Percentiles rank a stretch among this genome's conserved stretches.
phyloP scores from a whole-genome alignment of 495 filamentous ascomycete genomes.

The Podospora comata region DNA sequence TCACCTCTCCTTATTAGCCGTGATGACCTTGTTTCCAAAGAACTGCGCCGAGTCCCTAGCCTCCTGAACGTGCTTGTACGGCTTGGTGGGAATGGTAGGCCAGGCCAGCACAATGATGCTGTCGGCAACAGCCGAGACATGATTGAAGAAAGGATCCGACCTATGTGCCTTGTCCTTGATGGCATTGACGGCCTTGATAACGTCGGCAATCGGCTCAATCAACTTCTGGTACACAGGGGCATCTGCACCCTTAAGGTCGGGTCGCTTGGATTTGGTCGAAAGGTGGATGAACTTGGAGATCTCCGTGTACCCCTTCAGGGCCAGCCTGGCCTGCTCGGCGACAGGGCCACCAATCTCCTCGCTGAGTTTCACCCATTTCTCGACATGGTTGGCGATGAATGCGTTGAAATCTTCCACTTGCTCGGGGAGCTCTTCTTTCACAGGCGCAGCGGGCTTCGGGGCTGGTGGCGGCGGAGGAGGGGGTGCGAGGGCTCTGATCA shows the following conservation, averaged over 20 bases:
- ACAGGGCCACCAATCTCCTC: slow-evolving; percentile 72
- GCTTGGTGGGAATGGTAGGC: slow-evolving; percentile 76
- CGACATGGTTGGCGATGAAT: slow-evolving; percentile 71
- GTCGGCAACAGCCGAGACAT: slow-evolving; percentile 82
- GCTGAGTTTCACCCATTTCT: slow-evolving; percentile 74
- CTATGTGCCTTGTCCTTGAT: slow-evolving; percentile 72
- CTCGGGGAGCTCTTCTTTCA: slow-evolving; percentile 63
- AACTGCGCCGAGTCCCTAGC: slow-evolving; percentile 76
- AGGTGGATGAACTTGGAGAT: slow-evolving; percentile 85
- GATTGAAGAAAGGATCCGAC: slow-evolving; percentile 64
- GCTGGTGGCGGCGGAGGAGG: slow-evolving; percentile 24
- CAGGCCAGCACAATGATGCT: slow-evolving; percentile 82
- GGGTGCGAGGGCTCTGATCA: slow-evolving; percentile 25
- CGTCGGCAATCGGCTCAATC: slow-evolving; percentile 76
- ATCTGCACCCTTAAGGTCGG: slow-evolving; percentile 62
- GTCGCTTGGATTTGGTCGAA: slow-evolving; percentile 89
- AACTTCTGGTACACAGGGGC: slow-evolving; percentile 56
- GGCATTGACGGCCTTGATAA: slow-evolving; percentile 69
- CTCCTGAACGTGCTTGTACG: slow-evolving; percentile 76
- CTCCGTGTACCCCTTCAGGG: slow-evolving; percentile 62
- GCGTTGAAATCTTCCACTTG: slow-evolving; percentile 81
- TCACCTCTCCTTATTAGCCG: slow-evolving; percentile 69
- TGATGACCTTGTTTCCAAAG: slow-evolving; percentile 87
- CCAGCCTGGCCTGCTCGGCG: slow-evolving; percentile 62
- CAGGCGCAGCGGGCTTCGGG: slow-evolving; percentile 36